phyloP scores from a whole-genome alignment of 768 basidiomycete species.

The Auricularia sp. region DNA sequence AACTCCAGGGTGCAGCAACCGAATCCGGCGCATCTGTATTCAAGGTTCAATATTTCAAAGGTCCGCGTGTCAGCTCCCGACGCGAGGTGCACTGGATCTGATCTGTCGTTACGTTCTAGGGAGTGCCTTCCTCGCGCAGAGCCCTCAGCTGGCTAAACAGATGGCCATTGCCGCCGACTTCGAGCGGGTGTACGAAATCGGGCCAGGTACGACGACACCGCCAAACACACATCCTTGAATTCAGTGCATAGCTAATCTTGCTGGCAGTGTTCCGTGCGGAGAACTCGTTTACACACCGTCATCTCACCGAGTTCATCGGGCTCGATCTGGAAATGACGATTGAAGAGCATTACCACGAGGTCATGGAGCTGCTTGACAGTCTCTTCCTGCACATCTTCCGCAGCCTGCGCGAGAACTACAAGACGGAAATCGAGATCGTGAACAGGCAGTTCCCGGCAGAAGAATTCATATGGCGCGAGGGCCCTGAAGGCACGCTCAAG shows the following conservation, averaged over 20 bases:
- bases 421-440: constrained; percentile 73
- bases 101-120: constrained; percentile 33
- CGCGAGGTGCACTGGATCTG: neutral
- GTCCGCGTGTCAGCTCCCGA: constrained; percentile 28
- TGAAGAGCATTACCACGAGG: constrained; percentile 98
- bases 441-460: constrained; percentile 87
- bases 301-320: constrained; percentile 96
- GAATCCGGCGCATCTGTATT: constrained; percentile 96
- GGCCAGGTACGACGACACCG: constrained; percentile 25
- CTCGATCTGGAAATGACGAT: constrained; percentile 99
- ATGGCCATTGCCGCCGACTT: constrained; percentile 99
- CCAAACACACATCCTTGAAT: no score
- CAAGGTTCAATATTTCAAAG: constrained; percentile 97
- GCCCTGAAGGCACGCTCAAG: constrained; percentile 78
- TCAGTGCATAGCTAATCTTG: neutral
- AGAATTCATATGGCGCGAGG: constrained; percentile 89
- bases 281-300: constrained; percentile 93
- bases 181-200: constrained; percentile 96
- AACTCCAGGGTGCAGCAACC: constrained; percentile 92
- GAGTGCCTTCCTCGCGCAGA: constrained; percentile 87
- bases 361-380: constrained; percentile 81
- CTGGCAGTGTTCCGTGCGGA: constrained; percentile 87
- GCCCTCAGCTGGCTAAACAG: constrained; percentile 95
- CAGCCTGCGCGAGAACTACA: constrained; percentile 65
- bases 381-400: constrained; percentile 82